Conservation (phyloP, 257 asterid species). For the Sherardia arvensis region DNA sequence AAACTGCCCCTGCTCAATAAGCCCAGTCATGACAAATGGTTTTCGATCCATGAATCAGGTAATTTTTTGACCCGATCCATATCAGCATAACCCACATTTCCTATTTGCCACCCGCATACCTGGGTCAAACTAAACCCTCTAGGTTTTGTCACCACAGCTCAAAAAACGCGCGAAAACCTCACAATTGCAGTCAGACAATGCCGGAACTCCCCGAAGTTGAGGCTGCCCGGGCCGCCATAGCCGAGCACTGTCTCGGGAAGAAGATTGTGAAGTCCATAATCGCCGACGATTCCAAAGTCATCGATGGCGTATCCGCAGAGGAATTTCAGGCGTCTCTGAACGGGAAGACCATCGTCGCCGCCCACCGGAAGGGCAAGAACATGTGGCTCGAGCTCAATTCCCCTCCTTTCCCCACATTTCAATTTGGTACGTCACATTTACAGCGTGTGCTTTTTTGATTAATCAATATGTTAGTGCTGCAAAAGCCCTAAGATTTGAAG, state of each 20-base stretch:
- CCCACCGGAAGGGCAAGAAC: constrained; percentile 93
- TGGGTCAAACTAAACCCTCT: no score
- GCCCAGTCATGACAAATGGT: no score
- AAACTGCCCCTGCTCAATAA: no score
- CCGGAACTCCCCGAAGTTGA: constrained; percentile 99
- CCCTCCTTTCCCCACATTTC: constrained; percentile 93
- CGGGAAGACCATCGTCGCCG: constrained; percentile 79
- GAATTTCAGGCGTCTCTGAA: constrained; percentile 70
- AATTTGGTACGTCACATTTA: constrained; percentile 47
- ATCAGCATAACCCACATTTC: no score
- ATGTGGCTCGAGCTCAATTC: constrained; percentile 96
- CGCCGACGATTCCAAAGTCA: constrained; percentile 78
- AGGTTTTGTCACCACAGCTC: background rate
- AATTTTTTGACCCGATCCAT: no score
- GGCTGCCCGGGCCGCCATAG: constrained; percentile 85
- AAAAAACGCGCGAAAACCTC: background rate
- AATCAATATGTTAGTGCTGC: background rate
- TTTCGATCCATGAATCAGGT: no score
- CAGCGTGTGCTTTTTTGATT: background rate
- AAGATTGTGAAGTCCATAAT: constrained; percentile 50
- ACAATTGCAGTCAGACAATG: constrained; percentile 29
- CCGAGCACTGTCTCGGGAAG: constrained; percentile 79
- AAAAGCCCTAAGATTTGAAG: constrained; percentile 4
- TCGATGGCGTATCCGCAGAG: constrained; percentile 59
- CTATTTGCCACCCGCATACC: no score